Evolutionary conservation across 805 yeast species (phyloP).

Genomic region (Ogataea corticis): DNA sequence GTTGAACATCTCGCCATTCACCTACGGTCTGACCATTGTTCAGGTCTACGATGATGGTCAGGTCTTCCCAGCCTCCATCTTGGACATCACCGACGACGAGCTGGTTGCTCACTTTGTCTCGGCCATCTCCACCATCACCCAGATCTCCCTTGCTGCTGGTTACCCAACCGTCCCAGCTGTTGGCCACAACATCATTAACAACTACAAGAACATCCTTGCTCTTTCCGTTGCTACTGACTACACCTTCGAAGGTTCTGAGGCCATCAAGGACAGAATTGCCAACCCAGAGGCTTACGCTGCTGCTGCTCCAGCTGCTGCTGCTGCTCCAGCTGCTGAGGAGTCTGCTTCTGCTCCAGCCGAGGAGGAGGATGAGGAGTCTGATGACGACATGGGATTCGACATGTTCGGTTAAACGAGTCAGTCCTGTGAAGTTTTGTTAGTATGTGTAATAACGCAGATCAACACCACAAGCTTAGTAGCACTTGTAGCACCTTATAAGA

Average conservation of each 20-base stretch:
- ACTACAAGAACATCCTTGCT: conserved; percentile 98
- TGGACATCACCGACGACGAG: conserved; percentile 98
- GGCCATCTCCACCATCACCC: conserved; percentile 92
- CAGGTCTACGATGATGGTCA: conserved; percentile 99
- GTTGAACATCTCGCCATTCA: conserved; percentile 99
- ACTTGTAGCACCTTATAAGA: no score
- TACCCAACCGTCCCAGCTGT: conserved; percentile 99
- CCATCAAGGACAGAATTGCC: conserved; percentile 98
- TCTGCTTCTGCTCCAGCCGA: conserved; percentile 73
- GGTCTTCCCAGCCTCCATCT: conserved; percentile 93
- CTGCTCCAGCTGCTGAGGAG: conserved; percentile 60
- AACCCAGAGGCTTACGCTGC: conserved; percentile 99
- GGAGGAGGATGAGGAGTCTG: conserved; percentile 66
- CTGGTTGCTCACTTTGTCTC: conserved; percentile 87
- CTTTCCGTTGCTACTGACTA: conserved; percentile 97
- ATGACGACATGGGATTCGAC: conserved; percentile 97
- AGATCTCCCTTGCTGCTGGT: conserved; percentile 94
- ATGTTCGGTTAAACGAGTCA: conserved; percentile 82
- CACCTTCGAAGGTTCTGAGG: conserved; percentile 99
- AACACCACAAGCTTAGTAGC: no score
- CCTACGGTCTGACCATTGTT: conserved; percentile 95
- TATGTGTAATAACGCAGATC: neutral
- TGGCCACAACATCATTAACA: conserved; percentile 97
- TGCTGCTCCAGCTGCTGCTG: conserved; percentile 97
- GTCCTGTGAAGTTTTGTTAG: neutral